These are phyloP conservation scores for Beta lomatogona DNA, from an alignment of 179 eudicot species.

Conservation along the genomic window DNA sequence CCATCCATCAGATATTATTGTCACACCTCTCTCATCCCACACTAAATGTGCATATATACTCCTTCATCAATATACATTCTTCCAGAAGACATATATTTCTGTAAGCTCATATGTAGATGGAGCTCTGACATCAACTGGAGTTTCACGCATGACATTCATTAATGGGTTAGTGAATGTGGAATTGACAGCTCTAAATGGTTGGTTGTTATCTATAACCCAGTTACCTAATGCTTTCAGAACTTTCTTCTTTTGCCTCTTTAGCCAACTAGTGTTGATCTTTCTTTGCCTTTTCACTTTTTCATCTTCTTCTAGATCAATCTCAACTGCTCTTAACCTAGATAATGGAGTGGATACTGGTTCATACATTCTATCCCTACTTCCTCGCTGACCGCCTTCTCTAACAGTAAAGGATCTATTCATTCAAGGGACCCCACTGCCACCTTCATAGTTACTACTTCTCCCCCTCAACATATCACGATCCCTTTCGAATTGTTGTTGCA, in stretches of 20 bases:
- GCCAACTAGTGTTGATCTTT: neutral
- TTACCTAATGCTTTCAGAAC: neutral
- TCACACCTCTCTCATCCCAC: conserved; percentile 15
- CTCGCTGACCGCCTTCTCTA: neutral
- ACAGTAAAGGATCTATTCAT: neutral
- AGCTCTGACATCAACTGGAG: too few species aligned
- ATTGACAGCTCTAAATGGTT: too few species aligned
- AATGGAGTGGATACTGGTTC: neutral
- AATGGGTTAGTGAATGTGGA: too few species aligned
- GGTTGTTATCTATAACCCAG: too few species aligned
- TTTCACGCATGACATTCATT: too few species aligned
- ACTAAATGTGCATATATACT: neutral
- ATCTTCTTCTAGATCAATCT: neutral
- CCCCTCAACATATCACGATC: neutral
- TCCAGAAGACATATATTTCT: conserved; percentile 1
- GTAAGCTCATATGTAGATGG: too few species aligned
- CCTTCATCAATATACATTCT: neutral
- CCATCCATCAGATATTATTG: conserved; percentile 22
- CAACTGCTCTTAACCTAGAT: neutral
- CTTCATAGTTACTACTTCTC: neutral
- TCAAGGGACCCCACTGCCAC: neutral
- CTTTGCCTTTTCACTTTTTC: neutral
- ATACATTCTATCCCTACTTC: neutral
- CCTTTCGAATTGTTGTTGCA: neutral
- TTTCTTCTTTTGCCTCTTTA: neutral